Evolutionary conservation across 495 filamentous ascomycete species (phyloP), one percentile per base, ranked within the genome.

Genomic region (Penicillium argentinense): DNA sequence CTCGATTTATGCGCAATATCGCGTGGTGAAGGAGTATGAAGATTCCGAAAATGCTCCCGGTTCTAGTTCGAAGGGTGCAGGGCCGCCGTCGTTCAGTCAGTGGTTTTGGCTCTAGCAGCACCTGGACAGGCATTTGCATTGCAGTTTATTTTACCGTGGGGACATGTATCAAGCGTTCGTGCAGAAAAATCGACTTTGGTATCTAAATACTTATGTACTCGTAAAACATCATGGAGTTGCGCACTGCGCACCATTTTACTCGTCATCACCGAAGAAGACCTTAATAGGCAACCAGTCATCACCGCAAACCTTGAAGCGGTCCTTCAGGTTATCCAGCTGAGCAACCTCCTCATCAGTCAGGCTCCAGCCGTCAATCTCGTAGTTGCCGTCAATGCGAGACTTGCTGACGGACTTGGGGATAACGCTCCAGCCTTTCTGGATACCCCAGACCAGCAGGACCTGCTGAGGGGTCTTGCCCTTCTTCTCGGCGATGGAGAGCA

Each of bases 201-300:
- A 36, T 36, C 33, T 36, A 36, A 36, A 36, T 12, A 14, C 33
- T 36, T 19, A 19, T 5, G 17, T 36, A 36, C 33, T 36, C 33
- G 21, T 36, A 36, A 36, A 36, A 21, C 17, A 36, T 36, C 33
- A 36, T 36, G 9, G 21, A 33, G 33, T 36, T 4, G 18, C 8
- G 8, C 18, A 21, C 2, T 33, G 1, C 33, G 33, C 33, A 36
- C 33, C 2, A 19, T 8, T 36, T 62, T 79, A 88, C 67, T 91
- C 87, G 54, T 90, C 89, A 64, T 91, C 87, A 8, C 88, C 89
- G 66, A 89, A 89, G 78, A 93, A 93, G 6, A 92, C 86, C 78
- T 86, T 87, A 23, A 89, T 57, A 3, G 85, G 86, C 57, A 90
- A 59, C 83, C 85, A 88, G 39, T 33, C 53, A 55, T 89, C 86